Evolutionary conservation across 2,329 filamentous ascomycete species (phyloP).

Genomic region (Clonostachys rosea): DNA sequence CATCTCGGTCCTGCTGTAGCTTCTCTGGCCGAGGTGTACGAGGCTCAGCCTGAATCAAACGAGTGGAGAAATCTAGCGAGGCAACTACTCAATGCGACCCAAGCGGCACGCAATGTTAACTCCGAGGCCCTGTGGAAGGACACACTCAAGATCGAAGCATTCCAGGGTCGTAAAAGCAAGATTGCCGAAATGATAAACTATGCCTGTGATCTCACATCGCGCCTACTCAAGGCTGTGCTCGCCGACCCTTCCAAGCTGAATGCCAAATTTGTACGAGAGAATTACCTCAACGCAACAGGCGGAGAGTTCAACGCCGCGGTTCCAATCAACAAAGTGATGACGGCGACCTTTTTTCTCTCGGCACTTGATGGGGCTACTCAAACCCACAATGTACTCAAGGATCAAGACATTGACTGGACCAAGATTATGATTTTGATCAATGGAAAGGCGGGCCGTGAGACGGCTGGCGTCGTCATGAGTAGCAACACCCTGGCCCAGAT

Average conservation of each 20-base stretch:
- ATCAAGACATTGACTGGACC: constrained; percentile 1
- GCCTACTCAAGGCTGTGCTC: neutral
- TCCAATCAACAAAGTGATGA: constrained; percentile 3
- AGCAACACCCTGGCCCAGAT: constrained; percentile 1
- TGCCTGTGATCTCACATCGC: neutral
- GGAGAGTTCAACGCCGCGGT: neutral
- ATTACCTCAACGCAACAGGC: constrained; percentile 1
- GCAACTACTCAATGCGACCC: neutral
- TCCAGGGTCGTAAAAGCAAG: neutral
- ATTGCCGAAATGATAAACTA: constrained; percentile 1
- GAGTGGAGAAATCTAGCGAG: neutral
- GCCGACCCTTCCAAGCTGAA: constrained; percentile 1
- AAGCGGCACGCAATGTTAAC: too few relatives aligned
- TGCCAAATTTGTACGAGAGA: constrained; percentile 1
- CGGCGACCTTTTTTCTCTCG: constrained; percentile 3
- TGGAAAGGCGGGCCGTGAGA: neutral
- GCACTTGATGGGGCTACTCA: neutral
- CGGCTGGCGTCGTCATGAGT: constrained; percentile 1
- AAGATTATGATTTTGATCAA: constrained; percentile 1
- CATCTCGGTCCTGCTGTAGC: neutral
- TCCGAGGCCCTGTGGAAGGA: too few relatives aligned
- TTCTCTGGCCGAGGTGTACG: neutral
- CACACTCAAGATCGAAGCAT: too few relatives aligned
- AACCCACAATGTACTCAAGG: neutral
- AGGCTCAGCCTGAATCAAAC: constrained; percentile 1